Base-by-base conservation (phyloP, 2,329 filamentous ascomycete genomes). In the Balansia obtecta region DNA sequence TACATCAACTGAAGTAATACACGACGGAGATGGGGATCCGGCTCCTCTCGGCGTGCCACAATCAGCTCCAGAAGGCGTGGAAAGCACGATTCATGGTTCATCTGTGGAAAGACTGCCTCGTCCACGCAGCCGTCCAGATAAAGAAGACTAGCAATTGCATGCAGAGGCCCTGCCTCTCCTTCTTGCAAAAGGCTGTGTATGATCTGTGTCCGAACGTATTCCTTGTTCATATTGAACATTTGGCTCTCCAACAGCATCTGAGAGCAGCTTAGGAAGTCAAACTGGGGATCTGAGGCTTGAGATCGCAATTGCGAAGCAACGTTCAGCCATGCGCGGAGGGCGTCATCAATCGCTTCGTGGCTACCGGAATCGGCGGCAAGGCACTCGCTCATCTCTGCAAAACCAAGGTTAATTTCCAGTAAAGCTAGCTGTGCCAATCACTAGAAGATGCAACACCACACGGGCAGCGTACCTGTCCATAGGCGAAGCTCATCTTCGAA, bases 141-240 rank as follows among this genome's bases (percentile, higher is more conserved):
- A 34, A 98, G 76, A 60, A 96, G 83, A 54, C 84, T 88, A 22
- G 84, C 79, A 53, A 95, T 87, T 53, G 89, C 76, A 65, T 95
- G 86, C 45, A 98, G 74, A n/a, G 83, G 80, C 34, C 80, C 79
- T 16, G 79, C 69, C 57, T 95, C 87, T 61, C 96, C 90, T 69
- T 97, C 93, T 75, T 95, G 76, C 57, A 58, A 71, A 48, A 98
- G 74, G 65, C 88, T 90, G 68, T 95, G 89, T 56, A 97, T 82
- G 61, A 98, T 88, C 70, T 97, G 93, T 43, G 81, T 86, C 55
- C 91, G 86, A 55, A 97, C 86, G 68, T 98, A 97, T 51, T 88
- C 84, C 57, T 80, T 78, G 65, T 96, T 84, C 13, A 75, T 68
- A 27, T 70, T 68, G 66, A 94, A 98, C 43, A 97, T 72, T 16